Conservation (phyloP, 2,329 filamentous ascomycete genomes). For the Pseudocercospora fuligena region DNA sequence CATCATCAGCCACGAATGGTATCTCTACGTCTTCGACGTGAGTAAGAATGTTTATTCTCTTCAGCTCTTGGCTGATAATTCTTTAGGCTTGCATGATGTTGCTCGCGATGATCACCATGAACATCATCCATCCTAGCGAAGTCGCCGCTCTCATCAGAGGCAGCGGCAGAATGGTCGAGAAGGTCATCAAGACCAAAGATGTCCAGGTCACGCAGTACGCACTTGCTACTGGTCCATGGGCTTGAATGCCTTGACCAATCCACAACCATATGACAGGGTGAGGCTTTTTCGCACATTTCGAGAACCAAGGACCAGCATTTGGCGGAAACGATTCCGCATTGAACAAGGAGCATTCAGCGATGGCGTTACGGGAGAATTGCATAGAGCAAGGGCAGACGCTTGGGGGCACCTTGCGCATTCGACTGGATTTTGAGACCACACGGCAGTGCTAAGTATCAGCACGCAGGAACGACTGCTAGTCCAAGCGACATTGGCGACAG, state of each 20-base stretch:
- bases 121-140: slow-evolving; percentile 23
- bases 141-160: slow-evolving; percentile 25
- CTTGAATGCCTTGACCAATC: neutral
- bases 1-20: slow-evolving; percentile 45
- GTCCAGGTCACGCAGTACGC: slow-evolving; percentile 5
- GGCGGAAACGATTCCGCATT: neutral
- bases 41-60: neutral
- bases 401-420: neutral
- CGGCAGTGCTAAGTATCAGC: too few species aligned
- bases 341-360: neutral
- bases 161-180: slow-evolving; percentile 18
- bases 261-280: neutral
- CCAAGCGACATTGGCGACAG: too few species aligned
- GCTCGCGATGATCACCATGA: slow-evolving; percentile 24
- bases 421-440: neutral
- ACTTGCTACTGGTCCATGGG: slow-evolving; percentile 1
- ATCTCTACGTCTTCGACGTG: slow-evolving; percentile 32
- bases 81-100: slow-evolving; percentile 18
- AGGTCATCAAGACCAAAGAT: slow-evolving; percentile 21
- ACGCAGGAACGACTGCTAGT: too few species aligned
- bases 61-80: neutral
- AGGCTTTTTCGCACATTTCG: too few species aligned
- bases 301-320: neutral
- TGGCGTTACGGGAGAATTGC: neutral
- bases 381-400: neutral